Evolutionary conservation across 1,284 basidiomycete genomes (phyloP).

Genomic region (Hemileccinum hortonii): DNA sequence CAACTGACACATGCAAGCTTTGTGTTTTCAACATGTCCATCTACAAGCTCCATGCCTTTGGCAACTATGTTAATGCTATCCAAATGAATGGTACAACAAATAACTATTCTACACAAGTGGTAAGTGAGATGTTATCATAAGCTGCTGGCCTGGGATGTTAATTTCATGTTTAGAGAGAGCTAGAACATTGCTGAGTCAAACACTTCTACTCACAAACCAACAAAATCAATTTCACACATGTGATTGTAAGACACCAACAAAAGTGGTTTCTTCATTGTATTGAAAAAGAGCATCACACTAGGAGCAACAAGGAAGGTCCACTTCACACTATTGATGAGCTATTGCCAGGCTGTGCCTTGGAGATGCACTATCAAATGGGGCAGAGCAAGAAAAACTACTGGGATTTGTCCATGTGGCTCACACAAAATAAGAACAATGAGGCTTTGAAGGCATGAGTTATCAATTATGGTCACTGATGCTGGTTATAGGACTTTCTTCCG

Average conservation of each 20-base stretch:
- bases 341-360: no score
- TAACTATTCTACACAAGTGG: not conserved
- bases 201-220: conserved; percentile 31
- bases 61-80: not conserved
- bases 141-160: no score
- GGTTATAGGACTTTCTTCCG: not conserved
- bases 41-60: not conserved
- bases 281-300: no score
- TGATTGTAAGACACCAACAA: conserved; percentile 25
- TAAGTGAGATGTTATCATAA: no score
- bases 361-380: not conserved
- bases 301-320: no score
- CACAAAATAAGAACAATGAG: not conserved
- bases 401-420: not conserved
- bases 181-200: conserved; percentile 27
- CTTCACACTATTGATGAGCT: no score
- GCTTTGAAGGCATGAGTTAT: not conserved
- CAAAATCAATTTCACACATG: conserved; percentile 25
- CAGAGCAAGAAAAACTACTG: not conserved
- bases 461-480: not conserved
- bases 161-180: not conserved
- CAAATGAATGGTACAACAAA: not conserved
- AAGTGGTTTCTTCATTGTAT: no score
- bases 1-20: not conserved
- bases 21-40: not conserved